Evolutionary conservation across 2,329 filamentous ascomycete species (phyloP), one percentile per base, ranked within the genome.

Genomic region (Neospermospora avenae): DNA sequence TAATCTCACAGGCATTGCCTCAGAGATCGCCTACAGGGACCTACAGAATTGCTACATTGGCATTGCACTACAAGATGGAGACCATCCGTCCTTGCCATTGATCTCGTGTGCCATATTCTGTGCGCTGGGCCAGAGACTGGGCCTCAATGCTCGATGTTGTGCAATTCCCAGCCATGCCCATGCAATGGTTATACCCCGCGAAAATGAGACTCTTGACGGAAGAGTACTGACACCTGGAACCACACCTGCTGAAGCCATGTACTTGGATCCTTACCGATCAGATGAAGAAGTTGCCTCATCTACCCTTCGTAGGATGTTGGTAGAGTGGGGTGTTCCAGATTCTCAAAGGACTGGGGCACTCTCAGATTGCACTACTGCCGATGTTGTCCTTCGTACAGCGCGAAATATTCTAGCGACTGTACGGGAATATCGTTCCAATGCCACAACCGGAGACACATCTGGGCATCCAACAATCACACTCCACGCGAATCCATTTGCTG

Each of bases 91-190:
- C 1, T 80, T 97, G 8, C 95, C 93, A 1, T 81, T 97, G 54
- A 88, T 97, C 63, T 95, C 91, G 1, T 88, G 88, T 58, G 88
- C 88, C 61, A 96, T 98, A 63, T 99, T 88, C 75, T 95, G 89
- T 70, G 87, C 86, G 59, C 74, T 98, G 16, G 93, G 91, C 0
- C 81, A 84, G 57, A 82, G 89, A 39, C 72, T 97, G 13, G 89
- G 88, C 1, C 74, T 99, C 49, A 82, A 88, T 67, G 91, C 93
- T 0, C 84, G 85, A 35, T 91, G 90, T 57, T 93, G 90, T 67
- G 87, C 88, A 45, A 90, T 93, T 69, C 91, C 93, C 3, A 89
- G 85, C 65, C 92, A 97, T 71, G 90, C 96, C 14, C 88, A 96
- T 71, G 89, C 86, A 18, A 85, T 96, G 55, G 84, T 98, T 13